phyloP scores from a whole-genome alignment of 2,329 filamentous ascomycete genomes.

The Chaetomiaceae sp. region DNA sequence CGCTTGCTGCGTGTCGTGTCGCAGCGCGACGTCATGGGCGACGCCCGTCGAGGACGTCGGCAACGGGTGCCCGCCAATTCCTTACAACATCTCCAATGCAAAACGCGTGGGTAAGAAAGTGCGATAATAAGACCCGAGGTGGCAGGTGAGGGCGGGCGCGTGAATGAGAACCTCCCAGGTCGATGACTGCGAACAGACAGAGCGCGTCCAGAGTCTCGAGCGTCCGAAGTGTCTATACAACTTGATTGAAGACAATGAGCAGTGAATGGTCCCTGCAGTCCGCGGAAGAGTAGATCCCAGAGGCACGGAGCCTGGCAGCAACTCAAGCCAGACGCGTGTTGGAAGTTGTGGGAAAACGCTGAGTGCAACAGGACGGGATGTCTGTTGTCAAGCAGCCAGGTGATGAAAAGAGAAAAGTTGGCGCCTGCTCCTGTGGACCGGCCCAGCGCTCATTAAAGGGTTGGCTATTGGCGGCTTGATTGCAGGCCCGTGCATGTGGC shows the following conservation, averaged over 20 bases:
- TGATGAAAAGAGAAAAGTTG: slow-evolving; percentile 24
- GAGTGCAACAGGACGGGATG: slow-evolving; percentile 1
- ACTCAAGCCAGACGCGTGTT: slow-evolving; percentile 13
- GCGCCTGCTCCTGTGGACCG: slow-evolving; percentile 20
- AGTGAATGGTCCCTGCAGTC: no score
- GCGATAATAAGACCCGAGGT: slow-evolving; percentile 12
- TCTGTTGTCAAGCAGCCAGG: slow-evolving; percentile 10
- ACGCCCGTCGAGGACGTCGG: slow-evolving; percentile 10
- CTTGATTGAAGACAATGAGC: no score
- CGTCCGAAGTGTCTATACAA: not conserved
- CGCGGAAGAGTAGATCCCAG: no score
- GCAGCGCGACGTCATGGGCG: slow-evolving; percentile 20
- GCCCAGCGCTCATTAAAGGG: slow-evolving; percentile 19
- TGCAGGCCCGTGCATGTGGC: slow-evolving; percentile 19
- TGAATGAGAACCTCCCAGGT: no score
- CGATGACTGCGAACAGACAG: no score
- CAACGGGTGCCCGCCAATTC: slow-evolving; percentile 11
- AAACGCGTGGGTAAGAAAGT: slow-evolving; percentile 16
- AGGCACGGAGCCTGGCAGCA: no score
- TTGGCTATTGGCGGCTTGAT: slow-evolving; percentile 6
- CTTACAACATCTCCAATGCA: slow-evolving; percentile 20
- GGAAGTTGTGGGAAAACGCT: slow-evolving; percentile 14
- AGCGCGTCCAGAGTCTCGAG: slow-evolving; percentile 1
- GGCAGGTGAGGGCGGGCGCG: not conserved
- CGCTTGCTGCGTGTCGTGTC: slow-evolving; percentile 9